Evolutionary conservation across 2,329 filamentous ascomycete genomes (phyloP).

Genomic region (Ascochyta fabae): DNA sequence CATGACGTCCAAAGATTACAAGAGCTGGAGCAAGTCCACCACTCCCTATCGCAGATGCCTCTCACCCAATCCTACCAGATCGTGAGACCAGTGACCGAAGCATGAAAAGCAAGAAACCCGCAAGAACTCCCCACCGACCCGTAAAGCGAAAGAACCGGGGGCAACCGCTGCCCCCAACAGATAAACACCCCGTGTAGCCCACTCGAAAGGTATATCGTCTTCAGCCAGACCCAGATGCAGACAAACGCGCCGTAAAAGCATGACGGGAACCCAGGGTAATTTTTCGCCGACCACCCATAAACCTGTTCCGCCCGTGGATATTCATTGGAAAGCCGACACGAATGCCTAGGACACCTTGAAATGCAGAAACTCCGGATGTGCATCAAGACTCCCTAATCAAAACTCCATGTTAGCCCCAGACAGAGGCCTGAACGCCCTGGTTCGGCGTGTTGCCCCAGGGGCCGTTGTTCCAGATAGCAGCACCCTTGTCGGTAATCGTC

Average conservation of each 20-base stretch:
- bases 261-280: conserved; percentile 39
- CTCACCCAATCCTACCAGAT: conserved; percentile 20
- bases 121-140: conserved; percentile 36
- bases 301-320: conserved; percentile 40
- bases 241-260: conserved; percentile 41
- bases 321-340: conserved; percentile 46
- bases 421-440: conserved; percentile 86
- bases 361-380: conserved; percentile 53
- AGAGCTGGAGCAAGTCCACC: conserved; percentile 26
- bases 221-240: conserved; percentile 39
- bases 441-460: conserved; percentile 77
- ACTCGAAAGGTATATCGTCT: conserved; percentile 40
- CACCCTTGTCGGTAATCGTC: conserved; percentile 52
- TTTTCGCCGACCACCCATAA: conserved; percentile 43
- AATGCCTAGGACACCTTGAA: conserved; percentile 51
- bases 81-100: conserved; percentile 19
- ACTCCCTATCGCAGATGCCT: conserved; percentile 23
- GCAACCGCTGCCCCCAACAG: conserved; percentile 34
- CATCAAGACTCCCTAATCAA: conserved; percentile 47
- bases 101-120: conserved; percentile 26
- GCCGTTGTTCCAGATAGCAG: conserved; percentile 73
- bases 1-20: conserved; percentile 29
- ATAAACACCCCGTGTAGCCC: conserved; percentile 41
- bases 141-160: conserved; percentile 27
- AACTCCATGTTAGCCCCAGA: conserved; percentile 75